Percentiles rank a stretch among this genome's conserved stretches.
Conservation (phyloP, 2,329 filamentous ascomycete genomes). For the Colletotrichum aenigma region DNA sequence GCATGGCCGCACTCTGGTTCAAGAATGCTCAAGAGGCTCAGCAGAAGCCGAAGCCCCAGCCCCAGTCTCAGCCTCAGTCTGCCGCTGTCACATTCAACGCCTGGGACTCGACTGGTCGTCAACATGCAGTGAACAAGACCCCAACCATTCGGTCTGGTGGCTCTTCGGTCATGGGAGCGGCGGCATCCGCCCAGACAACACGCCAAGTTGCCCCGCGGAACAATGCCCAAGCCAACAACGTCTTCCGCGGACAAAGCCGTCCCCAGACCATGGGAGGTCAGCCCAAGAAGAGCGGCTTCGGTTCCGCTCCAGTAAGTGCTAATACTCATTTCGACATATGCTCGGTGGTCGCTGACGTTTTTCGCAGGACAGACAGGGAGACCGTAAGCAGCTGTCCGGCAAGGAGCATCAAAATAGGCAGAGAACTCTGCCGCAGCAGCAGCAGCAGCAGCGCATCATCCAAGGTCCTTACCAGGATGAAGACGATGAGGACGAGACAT, state of each 20-base stretch:
- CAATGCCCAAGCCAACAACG: background rate
- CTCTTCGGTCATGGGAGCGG: background rate
- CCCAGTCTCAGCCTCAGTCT: background rate
- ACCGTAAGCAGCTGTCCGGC: slow-evolving; percentile 5
- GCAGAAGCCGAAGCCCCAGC: background rate
- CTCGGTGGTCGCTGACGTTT: background rate
- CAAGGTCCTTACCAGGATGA: background rate
- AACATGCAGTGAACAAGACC: slow-evolving; percentile 24
- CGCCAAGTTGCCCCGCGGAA: background rate
- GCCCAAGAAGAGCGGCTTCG: background rate
- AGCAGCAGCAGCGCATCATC: background rate
- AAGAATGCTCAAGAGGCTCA: background rate
- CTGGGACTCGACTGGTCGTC: slow-evolving; percentile 32
- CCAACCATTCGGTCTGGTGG: slow-evolving; percentile 19
- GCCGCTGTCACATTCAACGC: slow-evolving; percentile 19
- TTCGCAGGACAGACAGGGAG: background rate
- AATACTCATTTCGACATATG: background rate
- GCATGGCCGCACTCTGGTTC: background rate
- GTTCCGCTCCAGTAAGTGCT: background rate
- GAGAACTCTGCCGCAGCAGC: background rate
- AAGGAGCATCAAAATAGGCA: slow-evolving; percentile 7
- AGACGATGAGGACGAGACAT: background rate
- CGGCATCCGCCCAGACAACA: background rate
- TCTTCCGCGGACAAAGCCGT: background rate
- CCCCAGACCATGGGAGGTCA: background rate